Evolutionary conservation across 2,329 filamentous ascomycete genomes (phyloP).

Genomic region (Colletotrichum gloeosporioides): DNA sequence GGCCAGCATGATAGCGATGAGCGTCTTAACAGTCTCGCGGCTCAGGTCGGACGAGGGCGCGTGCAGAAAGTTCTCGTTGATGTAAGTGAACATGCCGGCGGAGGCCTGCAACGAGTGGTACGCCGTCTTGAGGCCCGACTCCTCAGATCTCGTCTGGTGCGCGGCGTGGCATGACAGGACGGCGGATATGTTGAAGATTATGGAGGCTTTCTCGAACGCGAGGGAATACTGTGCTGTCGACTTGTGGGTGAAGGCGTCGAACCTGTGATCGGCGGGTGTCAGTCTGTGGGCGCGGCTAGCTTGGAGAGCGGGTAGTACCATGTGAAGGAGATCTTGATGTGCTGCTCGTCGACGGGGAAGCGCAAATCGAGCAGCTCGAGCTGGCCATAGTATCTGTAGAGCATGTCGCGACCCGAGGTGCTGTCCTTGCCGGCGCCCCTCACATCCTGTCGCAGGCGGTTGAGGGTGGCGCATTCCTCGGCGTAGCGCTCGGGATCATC

Average conservation of each 20-base stretch:
- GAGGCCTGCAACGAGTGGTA: conserved; percentile 99
- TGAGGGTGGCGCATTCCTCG: conserved; percentile 93
- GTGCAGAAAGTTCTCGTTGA: conserved; percentile 99
- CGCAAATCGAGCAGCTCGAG: conserved; percentile 91
- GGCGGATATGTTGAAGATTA: conserved; percentile 99
- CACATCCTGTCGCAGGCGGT: conserved; percentile 97
- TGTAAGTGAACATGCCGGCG: conserved; percentile 99
- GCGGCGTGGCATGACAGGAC: conserved; percentile 96
- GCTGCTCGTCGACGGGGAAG: conserved; percentile 97
- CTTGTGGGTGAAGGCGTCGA: conserved; percentile 99
- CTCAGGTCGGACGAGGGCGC: conserved; percentile 96
- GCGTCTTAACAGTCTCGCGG: conserved; percentile 90
- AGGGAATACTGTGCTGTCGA: conserved; percentile 96
- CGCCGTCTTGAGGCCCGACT: conserved; percentile 90
- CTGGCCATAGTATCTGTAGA: conserved; percentile 98
- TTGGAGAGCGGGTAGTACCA: conserved; percentile 66
- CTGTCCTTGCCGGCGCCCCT: conserved; percentile 96
- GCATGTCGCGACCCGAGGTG: conserved; percentile 87
- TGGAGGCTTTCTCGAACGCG: conserved; percentile 97
- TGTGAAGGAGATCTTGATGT: conserved; percentile 98
- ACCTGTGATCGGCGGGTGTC: conserved; percentile 61
- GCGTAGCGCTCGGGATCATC: conserved; percentile 96
- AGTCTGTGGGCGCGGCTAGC: neutral
- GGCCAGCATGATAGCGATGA: conserved; percentile 92
- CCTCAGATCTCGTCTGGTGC: conserved; percentile 88